Evolutionary conservation across 2,329 filamentous ascomycete genomes (phyloP).

Genomic region (Byssoonygena ceratinophila): DNA sequence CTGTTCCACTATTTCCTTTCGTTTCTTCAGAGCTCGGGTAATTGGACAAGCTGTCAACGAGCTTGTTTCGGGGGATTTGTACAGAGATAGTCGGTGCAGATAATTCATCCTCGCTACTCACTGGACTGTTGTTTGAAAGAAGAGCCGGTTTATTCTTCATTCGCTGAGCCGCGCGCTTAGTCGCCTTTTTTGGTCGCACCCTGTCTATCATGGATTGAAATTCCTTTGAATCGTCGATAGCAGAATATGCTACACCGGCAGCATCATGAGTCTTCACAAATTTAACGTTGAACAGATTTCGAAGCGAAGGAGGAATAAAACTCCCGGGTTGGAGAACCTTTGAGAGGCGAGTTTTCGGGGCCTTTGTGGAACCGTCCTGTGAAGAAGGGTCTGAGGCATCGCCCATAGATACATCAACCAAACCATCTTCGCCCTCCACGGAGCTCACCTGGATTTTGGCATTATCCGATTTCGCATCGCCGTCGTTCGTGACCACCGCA

Average conservation of each 20-base stretch:
- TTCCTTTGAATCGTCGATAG: constrained; percentile 48
- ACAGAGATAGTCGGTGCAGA: constrained; percentile 17
- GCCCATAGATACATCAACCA: constrained; percentile 82
- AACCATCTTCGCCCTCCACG: constrained; percentile 76
- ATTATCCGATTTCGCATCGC: constrained; percentile 55
- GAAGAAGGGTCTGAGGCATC: constrained; percentile 42
- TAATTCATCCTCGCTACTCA: constrained; percentile 28
- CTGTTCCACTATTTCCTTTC: constrained; percentile 23
- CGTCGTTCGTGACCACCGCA: constrained; percentile 52
- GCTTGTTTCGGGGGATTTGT: constrained; percentile 9
- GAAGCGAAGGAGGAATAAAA: constrained; percentile 54
- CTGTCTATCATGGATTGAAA: constrained; percentile 48
- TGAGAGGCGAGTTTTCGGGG: constrained; percentile 16
- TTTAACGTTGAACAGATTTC: constrained; percentile 66
- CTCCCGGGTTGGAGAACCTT: constrained; percentile 42
- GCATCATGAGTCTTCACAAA: constrained; percentile 50
- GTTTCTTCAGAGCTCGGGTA: constrained; percentile 18
- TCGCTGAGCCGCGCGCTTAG: constrained; percentile 16
- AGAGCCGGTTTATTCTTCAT: constrained; percentile 13
- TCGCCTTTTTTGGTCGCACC: constrained; percentile 24
- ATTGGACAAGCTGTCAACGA: constrained; percentile 18
- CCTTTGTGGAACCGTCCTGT: constrained; percentile 17
- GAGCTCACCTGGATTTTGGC: constrained; percentile 65
- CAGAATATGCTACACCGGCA: constrained; percentile 61
- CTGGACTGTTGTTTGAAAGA: constrained; percentile 19